Base-by-base conservation (phyloP, 1,139 yeast genomes). In the Yamadazyma triangularis region DNA sequence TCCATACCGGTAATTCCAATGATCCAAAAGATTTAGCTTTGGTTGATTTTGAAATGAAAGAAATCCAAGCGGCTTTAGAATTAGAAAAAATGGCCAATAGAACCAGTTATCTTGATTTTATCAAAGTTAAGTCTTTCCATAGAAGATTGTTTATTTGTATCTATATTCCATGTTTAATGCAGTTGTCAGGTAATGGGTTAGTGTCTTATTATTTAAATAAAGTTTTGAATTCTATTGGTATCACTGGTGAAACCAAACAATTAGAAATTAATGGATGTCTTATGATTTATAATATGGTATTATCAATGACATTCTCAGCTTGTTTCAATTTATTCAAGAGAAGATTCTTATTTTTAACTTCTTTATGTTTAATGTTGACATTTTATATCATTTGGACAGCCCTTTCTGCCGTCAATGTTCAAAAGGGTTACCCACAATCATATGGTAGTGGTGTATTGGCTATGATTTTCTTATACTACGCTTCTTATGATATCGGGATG, bases 251-350 rank as follows among this genome's bases (percentile, higher is more conserved):
- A 6, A 35, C 46, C 6, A 42, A 51, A 7, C 73, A 70, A 47
- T 55, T 70, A 33, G 48, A 62, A 31, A 65, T 70, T 37, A 70
- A 70, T 44, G 73, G 64, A 18, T 52, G 58, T 24, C 48, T 64
- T 38, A 40, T 42, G 18, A 33, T 50, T 13, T 42, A 50, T 23
- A 29, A 47, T 32, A 47, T 43, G 25, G 54, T 43, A 7, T 34
- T 47, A 6, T 37, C 49, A 41, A 47, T 10, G 34, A 39, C 42
- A 2, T 37, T 44, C 22, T 38, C 34, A 10, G 55, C 55, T 10
- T 42, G 50, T 15, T 43, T 47, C 21, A 48, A 41, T 28, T 33
- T 29, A 13, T 31, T 42, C 12, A 46, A 44, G 8, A 40, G 58
- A 39, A 41, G 53, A 29, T 44, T 45, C 11, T 38, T 50, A 32